Evolutionary conservation across 345 rosid species (phyloP).

Genomic region (Eucalyptus sp.): DNA sequence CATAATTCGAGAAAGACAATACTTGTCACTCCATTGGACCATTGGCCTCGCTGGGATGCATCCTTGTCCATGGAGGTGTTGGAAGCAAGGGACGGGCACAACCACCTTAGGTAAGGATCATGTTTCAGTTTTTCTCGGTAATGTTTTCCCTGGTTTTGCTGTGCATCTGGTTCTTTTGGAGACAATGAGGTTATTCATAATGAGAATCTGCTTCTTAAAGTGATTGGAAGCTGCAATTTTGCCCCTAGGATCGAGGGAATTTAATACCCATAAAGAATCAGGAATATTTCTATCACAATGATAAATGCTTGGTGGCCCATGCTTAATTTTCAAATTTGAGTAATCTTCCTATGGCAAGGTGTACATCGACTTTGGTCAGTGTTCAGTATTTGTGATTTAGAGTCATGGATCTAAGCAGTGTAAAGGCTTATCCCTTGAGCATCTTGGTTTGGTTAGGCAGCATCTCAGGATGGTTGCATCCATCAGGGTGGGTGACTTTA

Average conservation of each 20-base stretch:
- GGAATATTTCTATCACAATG: background rate
- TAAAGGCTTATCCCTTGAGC: background rate
- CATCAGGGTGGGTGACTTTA: background rate
- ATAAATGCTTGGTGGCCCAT: background rate
- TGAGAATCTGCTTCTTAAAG: background rate
- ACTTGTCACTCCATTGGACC: constrained; percentile 62
- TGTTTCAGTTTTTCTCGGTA: background rate
- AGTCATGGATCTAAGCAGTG: background rate
- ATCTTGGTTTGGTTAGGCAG: background rate
- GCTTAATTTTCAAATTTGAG: background rate
- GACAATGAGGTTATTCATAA: background rate
- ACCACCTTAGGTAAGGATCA: constrained; percentile 60
- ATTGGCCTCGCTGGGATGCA: constrained; percentile 91
- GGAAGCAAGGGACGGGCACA: constrained; percentile 51
- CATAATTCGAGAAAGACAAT: constrained; percentile 60
- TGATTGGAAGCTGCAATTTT: background rate
- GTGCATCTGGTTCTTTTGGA: background rate
- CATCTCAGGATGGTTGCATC: background rate
- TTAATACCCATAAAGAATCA: background rate
- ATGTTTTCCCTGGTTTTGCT: background rate
- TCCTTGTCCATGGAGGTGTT: constrained; percentile 81
- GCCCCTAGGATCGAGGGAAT: background rate
- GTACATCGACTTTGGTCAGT: background rate
- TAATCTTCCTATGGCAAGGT: background rate
- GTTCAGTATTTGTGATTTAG: background rate